Evolutionary conservation across 768 basidiomycete species (phyloP).

Genomic region (Termitomyces sp.): DNA sequence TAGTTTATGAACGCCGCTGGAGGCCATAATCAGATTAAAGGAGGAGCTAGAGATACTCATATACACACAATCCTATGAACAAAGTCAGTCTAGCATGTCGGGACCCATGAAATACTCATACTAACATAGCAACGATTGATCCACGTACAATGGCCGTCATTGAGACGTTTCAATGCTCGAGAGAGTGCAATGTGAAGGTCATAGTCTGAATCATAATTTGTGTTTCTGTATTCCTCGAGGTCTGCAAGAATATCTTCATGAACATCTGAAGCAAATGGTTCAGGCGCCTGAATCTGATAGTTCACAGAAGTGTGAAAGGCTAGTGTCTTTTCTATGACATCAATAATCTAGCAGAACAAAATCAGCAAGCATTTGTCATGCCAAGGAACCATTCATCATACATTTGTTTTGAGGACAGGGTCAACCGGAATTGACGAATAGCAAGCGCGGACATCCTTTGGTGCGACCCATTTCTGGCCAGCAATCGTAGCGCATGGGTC

Average conservation of each 20-base stretch:
- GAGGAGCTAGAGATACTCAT: not conserved
- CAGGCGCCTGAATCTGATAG: constrained; percentile 51
- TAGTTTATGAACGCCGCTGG: constrained; percentile 41
- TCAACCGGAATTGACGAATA: constrained; percentile 45
- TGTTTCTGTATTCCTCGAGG: constrained; percentile 39
- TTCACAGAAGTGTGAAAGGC: constrained; percentile 61
- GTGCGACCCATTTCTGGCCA: constrained; percentile 51
- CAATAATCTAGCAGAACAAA: constrained; percentile 37
- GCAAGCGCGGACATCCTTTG: constrained; percentile 46
- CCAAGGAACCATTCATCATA: constrained; percentile 19
- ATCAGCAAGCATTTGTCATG: not conserved
- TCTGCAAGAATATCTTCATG: constrained; percentile 52
- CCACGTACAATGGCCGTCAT: constrained; percentile 56
- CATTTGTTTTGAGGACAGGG: constrained; percentile 43
- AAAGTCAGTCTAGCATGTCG: not conserved
- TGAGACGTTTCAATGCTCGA: constrained; percentile 45
- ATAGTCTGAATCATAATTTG: constrained; percentile 44
- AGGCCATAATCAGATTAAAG: not conserved
- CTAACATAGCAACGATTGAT: constrained; percentile 53
- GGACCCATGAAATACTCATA: constrained; percentile 7
- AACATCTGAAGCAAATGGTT: constrained; percentile 48
- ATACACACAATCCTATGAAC: constrained; percentile 17
- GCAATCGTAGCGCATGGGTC: constrained; percentile 52
- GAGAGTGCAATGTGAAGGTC: constrained; percentile 53
- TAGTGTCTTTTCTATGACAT: constrained; percentile 52